A percentile compares a stretch with the other conserved stretches of the same genome.
Conservation (phyloP, 805 yeast species). For the Saturnispora sanitii region DNA sequence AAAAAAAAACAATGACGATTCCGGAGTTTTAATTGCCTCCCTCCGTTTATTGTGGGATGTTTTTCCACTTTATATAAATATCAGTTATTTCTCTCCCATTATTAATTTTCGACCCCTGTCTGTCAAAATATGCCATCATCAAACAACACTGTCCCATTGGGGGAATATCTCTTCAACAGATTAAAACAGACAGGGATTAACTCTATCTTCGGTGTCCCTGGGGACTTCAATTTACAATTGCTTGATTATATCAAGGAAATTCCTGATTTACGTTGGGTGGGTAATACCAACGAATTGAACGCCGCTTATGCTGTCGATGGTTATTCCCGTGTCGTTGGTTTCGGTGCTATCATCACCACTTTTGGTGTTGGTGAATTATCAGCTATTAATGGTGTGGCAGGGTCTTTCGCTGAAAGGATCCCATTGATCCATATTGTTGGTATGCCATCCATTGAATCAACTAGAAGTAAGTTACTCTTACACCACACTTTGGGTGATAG, state of each 20-base stretch:
- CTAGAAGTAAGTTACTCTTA: slow-evolving; percentile 58
- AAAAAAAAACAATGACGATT: too few species aligned
- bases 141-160: slow-evolving; percentile 42
- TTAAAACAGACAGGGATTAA: slow-evolving; percentile 60
- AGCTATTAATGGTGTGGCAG: slow-evolving; percentile 80
- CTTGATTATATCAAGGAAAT: slow-evolving; percentile 68
- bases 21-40: neutral
- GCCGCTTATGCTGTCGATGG: slow-evolving; percentile 89
- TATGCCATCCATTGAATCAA: slow-evolving; percentile 69
- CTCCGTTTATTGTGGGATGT: neutral
- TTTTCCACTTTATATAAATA: too few species aligned
- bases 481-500: slow-evolving; percentile 84
- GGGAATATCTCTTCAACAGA: slow-evolving; percentile 72
- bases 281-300: slow-evolving; percentile 83
- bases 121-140: neutral
- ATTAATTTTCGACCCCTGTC: neutral
- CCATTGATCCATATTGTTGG: slow-evolving; percentile 81
- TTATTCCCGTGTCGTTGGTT: slow-evolving; percentile 70
- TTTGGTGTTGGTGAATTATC: slow-evolving; percentile 88
- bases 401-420: slow-evolving; percentile 83
- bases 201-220: slow-evolving; percentile 74
- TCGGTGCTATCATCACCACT: slow-evolving; percentile 69
- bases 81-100: neutral
- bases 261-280: slow-evolving; percentile 76
- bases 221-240: slow-evolving; percentile 68